Base-by-base conservation (phyloP, 1,139 yeast species). In the Hansenula sp. region DNA sequence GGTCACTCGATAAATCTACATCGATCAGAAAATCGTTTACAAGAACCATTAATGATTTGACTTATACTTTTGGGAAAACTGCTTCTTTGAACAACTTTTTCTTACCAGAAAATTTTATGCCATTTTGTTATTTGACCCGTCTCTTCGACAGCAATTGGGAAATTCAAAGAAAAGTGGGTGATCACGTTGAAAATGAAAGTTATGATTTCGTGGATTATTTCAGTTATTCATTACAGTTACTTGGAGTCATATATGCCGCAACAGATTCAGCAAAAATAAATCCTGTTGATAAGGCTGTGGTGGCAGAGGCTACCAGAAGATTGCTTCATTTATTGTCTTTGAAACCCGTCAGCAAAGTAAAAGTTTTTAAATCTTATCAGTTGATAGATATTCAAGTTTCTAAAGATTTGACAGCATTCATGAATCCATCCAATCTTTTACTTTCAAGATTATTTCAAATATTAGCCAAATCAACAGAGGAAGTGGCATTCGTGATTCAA, bases 121-220 rank as follows among this genome's bases (percentile, higher is more conserved):
- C 70, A 32, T 46, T 77, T 2, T 52, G 74, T 8, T 55, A 69
- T 6, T 60, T 77, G 20, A 62, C 77, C 26, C 64, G 74, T 43
- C 56, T 66, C 16, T 81, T 79, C 53, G 85, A 82, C 52, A 79
- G 80, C 14, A 74, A 73, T 35, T 75, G 76, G 69, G 66, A 72
- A 19, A 60, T 82, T 29, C 64, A 59, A 39, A 69, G 88, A 44
- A 80, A 80, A 49, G 68, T 68, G 36, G 92, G 89, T 14, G 83
- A 79, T 8, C 92, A 84, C 61, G 85, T 82, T 18, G 75, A 75
- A 41, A 66, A 66, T 38, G 88, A 82, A 52, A 63, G 68, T 31
- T 62, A 65, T 33, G 73, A 71, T 44, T 79, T 68, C 53, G 65
- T 66, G n/a, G 60, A 70, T 7, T 80, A 75, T 52, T 57, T 68